Percentiles rank a stretch among this genome's conserved stretches.
phyloP scores from a whole-genome alignment of 1,139 yeast genomes.

The Lodderomyces elongisporus region DNA sequence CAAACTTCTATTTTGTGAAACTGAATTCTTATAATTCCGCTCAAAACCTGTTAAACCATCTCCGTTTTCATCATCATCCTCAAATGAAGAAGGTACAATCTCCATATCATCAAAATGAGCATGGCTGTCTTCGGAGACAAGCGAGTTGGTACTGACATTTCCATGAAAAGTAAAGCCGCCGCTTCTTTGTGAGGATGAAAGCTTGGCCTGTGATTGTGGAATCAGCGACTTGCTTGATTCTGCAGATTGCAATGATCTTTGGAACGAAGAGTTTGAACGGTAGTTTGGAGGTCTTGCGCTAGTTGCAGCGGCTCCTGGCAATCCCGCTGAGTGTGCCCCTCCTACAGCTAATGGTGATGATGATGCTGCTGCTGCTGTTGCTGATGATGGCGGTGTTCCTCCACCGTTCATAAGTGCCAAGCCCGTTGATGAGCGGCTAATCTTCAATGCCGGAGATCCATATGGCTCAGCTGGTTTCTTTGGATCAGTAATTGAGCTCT shows the following conservation, averaged over 20 bases:
- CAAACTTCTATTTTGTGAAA: constrained; percentile 23
- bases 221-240: not conserved
- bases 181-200: constrained; percentile 1
- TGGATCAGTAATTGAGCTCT: constrained; percentile 37
- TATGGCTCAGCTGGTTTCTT: constrained; percentile 26
- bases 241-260: constrained; percentile 6
- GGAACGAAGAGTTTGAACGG: constrained; percentile 18
- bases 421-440: constrained; percentile 27
- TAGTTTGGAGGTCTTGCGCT: constrained; percentile 10
- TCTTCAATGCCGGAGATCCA: constrained; percentile 38
- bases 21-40: constrained; percentile 4
- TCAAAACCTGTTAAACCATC: constrained; percentile 5
- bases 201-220: not conserved
- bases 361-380: too few species aligned
- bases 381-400: too few species aligned
- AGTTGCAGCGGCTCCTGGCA: too few species aligned
- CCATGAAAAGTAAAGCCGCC: constrained; percentile 23
- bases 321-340: too few species aligned
- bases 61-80: constrained; percentile 13
- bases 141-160: constrained; percentile 28
- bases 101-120: constrained; percentile 3
- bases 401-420: constrained; percentile 13
- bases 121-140: constrained; percentile 20
- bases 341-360: too few species aligned
- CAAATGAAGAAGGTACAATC: constrained; percentile 11